These are phyloP conservation scores for Colletotrichum coccodes DNA, from an alignment of 2,329 filamentous ascomycete species.

Conservation along the genomic window DNA sequence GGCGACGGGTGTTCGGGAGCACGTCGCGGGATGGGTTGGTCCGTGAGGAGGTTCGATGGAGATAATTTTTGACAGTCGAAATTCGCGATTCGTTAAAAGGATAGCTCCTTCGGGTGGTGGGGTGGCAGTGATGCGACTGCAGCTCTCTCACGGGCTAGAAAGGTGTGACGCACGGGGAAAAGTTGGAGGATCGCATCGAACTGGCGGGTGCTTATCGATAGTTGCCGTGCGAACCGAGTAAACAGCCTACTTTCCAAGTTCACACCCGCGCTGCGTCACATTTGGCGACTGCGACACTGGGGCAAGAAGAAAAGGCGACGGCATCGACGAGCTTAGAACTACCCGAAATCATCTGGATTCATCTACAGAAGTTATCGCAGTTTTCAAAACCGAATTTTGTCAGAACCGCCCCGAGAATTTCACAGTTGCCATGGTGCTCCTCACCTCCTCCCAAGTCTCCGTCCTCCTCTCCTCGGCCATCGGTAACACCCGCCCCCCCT, in stretches of 20 bases:
- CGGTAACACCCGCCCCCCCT: conserved; percentile 56
- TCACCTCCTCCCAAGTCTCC: conserved; percentile 78
- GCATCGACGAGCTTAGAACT: not conserved
- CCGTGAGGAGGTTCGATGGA: conserved; percentile 3
- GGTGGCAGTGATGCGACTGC: not conserved
- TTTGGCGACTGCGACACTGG: conserved; percentile 8
- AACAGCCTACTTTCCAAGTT: conserved; percentile 32
- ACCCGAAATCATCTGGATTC: not conserved
- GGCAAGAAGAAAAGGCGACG: not conserved
- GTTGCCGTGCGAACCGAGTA: conserved; percentile 54
- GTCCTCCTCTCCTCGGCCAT: conserved; percentile 71
- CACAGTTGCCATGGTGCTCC: conserved; percentile 54
- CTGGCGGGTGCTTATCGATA: conserved; percentile 50
- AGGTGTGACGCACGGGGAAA: conserved; percentile 20
- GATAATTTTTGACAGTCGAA: conserved; percentile 19
- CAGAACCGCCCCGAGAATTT: not conserved
- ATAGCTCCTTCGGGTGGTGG: not conserved
- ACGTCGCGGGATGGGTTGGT: conserved; percentile 10
- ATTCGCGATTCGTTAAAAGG: not conserved
- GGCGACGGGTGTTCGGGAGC: conserved; percentile 21
- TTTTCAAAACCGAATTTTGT: not conserved
- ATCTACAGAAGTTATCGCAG: not conserved
- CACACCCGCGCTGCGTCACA: conserved; percentile 8
- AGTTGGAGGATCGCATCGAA: conserved; percentile 10
- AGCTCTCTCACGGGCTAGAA: not conserved